Percentiles rank a stretch among this genome's conserved stretches.
These are phyloP conservation scores for Penicillium hesseltinei DNA, from an alignment of 2,329 filamentous ascomycete species.

Conservation along the genomic window DNA sequence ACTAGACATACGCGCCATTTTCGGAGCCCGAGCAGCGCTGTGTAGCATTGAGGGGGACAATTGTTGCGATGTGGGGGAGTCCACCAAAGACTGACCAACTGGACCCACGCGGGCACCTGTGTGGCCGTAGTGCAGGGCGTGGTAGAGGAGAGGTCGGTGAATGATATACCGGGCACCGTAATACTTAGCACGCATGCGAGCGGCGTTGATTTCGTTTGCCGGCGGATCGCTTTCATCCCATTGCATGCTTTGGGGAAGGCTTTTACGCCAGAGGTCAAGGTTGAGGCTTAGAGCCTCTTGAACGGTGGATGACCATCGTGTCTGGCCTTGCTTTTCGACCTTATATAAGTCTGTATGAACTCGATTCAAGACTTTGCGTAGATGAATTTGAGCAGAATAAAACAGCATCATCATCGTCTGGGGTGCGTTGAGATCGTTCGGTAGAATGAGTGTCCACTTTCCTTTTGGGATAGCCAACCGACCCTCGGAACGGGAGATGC, in stretches of 20 bases:
- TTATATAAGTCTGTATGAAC: slow-evolving; percentile 58
- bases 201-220: slow-evolving; percentile 72
- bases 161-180: slow-evolving; percentile 91
- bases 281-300: slow-evolving; percentile 47
- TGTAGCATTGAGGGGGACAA: slow-evolving; percentile 38
- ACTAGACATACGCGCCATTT: slow-evolving; percentile 34
- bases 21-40: slow-evolving; percentile 22
- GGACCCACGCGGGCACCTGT: slow-evolving; percentile 37
- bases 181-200: slow-evolving; percentile 86
- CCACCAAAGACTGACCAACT: slow-evolving; percentile 17
- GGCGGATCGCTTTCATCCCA: slow-evolving; percentile 70
- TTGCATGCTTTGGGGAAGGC: slow-evolving; percentile 52
- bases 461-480: slow-evolving; percentile 43
- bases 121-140: slow-evolving; percentile 53
- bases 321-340: slow-evolving; percentile 35
- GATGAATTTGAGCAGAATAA: slow-evolving; percentile 61
- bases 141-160: slow-evolving; percentile 71
- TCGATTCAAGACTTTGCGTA: slow-evolving; percentile 57
- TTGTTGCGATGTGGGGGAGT: slow-evolving; percentile 39
- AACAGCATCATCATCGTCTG: slow-evolving; percentile 52
- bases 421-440: slow-evolving; percentile 33
- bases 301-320: slow-evolving; percentile 38
- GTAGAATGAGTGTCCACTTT: slow-evolving; percentile 32
- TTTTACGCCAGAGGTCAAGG: slow-evolving; percentile 54
- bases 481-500: slow-evolving; percentile 57